Conservation (phyloP, 495 filamentous ascomycete genomes). For the Polyplosphaeria fusca region DNA sequence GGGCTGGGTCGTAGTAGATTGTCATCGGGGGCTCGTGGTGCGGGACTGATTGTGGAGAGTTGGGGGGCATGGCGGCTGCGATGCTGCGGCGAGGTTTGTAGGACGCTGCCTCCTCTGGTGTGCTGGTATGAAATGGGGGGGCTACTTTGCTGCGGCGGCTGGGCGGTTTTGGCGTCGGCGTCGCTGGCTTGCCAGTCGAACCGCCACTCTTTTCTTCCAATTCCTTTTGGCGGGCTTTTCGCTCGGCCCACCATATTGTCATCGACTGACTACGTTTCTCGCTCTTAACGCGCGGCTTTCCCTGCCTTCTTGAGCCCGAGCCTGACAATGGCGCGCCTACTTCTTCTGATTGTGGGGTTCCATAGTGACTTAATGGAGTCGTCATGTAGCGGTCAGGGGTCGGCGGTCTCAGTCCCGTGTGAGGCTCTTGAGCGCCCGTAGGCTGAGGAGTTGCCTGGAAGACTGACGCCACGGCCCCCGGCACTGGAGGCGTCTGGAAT, state of each 20-base stretch:
- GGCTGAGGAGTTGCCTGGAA: constrained; percentile 31
- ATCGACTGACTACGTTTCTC: constrained; percentile 39
- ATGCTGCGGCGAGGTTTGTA: neutral
- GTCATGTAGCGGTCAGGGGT: constrained; percentile 28
- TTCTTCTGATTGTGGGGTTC: constrained; percentile 8
- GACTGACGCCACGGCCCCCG: constrained; percentile 13
- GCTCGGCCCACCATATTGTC: constrained; percentile 42
- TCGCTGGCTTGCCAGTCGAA: neutral
- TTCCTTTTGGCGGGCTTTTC: constrained; percentile 34
- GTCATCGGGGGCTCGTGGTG: neutral
- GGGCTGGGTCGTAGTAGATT: neutral
- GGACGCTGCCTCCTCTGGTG: neutral
- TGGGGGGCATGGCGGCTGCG: neutral
- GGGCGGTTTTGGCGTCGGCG: neutral
- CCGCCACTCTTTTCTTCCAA: constrained; percentile 13
- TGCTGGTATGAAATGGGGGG: neutral
- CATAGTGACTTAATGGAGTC: constrained; percentile 25
- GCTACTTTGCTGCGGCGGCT: neutral
- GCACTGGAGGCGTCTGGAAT: neutral
- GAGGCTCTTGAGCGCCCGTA: constrained; percentile 6
- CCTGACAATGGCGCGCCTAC: neutral
- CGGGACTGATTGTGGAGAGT: neutral
- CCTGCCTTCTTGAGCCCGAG: constrained; percentile 14
- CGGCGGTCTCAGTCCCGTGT: neutral
- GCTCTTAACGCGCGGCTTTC: constrained; percentile 37